Evolutionary conservation across 2,329 filamentous ascomycete species (phyloP).

Genomic region (Purpureocillium takamizusanense): DNA sequence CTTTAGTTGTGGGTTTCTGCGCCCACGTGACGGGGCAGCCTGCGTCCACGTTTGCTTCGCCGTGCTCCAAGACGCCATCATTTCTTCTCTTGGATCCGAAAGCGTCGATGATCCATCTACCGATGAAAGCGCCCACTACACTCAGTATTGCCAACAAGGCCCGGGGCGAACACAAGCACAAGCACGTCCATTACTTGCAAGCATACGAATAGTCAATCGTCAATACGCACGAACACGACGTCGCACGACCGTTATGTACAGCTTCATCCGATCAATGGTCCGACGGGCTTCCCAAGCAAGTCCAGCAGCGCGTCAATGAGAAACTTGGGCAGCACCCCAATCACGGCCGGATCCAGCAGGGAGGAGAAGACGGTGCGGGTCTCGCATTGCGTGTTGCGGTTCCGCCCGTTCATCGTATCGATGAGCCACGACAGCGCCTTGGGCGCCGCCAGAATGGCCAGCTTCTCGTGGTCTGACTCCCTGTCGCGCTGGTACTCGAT

Average conservation of each 20-base stretch:
- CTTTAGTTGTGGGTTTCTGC: too few species aligned
- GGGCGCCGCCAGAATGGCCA: slow-evolving; percentile 7
- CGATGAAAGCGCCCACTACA: too few species aligned
- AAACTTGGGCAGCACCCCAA: slow-evolving; percentile 7
- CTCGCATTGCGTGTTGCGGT: background rate
- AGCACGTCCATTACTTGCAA: too few species aligned
- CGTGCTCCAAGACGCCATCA: too few species aligned
- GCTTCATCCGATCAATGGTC: slow-evolving; percentile 4
- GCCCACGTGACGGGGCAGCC: too few species aligned
- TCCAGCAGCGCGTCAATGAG: slow-evolving; percentile 7
- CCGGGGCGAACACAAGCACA: too few species aligned
- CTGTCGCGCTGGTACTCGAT: slow-evolving; percentile 35
- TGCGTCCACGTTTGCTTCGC: too few species aligned
- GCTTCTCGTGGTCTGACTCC: slow-evolving; percentile 26
- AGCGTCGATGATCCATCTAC: too few species aligned
- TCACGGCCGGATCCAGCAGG: slow-evolving; percentile 7
- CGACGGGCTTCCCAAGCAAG: slow-evolving; percentile 6
- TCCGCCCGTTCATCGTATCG: slow-evolving; percentile 5
- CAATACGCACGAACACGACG: too few species aligned
- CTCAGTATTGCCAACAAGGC: too few species aligned
- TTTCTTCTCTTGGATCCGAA: too few species aligned
- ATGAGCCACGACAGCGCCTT: slow-evolving; percentile 11
- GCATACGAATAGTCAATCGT: too few species aligned
- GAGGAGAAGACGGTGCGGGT: slow-evolving; percentile 5
- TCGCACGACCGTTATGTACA: background rate